Base-by-base conservation (phyloP, 352 stramenopile genomes). In the Globisporangium megalacanthum region DNA sequence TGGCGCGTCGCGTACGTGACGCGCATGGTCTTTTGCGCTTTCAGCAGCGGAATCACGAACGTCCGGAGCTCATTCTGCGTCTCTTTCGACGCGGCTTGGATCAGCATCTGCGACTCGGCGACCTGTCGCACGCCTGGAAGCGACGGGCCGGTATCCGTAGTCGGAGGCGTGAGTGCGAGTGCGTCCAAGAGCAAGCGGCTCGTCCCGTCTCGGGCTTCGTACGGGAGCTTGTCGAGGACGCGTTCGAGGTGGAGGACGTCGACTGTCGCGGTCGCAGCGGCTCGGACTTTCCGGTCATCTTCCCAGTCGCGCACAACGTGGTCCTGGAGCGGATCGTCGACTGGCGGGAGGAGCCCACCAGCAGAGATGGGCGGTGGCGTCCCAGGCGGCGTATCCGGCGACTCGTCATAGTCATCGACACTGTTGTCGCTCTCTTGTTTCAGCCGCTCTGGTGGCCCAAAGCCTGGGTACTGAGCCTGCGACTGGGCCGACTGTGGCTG, bases 361-460 rank as follows among this genome's bases (percentile, higher is more conserved):
- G 77, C 68, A 7, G 79, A 82, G 45, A 93, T 89, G 0, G 80
- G 83, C 36, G 83, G 83, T 22, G 83, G 83, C 11, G 83, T 93
- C 1, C 80, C 83, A 0, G 83, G 83, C 6, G 83, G 83, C 15
- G 83, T 91, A 49, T 90, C 81, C 0, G 80, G 78, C 22, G 79
- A 69, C 22, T 90, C 80, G 6, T 81, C 72, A 36, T 60, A 71
- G 41, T 63, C 62, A 5, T 69, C 65, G 17, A 58, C 60, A 6
- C 45, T 52, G 10, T 9, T n/a, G 49, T 22, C 20, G 74, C 64
- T 10, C 63, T 61, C n/a, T 72, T 66, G 13, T 58, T 49, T 36
- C 33, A 85, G 56, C 53, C 59, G 68, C 52, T 67, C 64, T 44
- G 54, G 76, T 33, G 77, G 73, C 6, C 77, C 80, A 64, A 90